phyloP scores from a whole-genome alignment of 805 yeast species.

The Ogataea pini region DNA sequence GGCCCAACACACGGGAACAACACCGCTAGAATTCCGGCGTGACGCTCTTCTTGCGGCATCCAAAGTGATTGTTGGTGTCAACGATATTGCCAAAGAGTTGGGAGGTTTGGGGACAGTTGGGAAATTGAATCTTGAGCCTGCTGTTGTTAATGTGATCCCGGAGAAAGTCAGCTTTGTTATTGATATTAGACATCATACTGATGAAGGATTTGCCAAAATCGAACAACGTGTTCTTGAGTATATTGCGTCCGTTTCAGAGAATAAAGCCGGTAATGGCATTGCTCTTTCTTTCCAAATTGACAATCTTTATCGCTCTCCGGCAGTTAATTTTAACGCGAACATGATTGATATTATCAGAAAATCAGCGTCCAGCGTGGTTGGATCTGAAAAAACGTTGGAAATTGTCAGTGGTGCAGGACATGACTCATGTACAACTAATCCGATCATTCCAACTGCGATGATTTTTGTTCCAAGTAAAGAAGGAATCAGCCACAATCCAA shows the following conservation, averaged over 20 bases:
- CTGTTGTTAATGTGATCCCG: conserved; percentile 68
- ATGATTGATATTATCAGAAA: conserved; percentile 53
- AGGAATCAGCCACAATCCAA: conserved; percentile 68
- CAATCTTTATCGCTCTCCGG: conserved; percentile 47
- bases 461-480: conserved; percentile 68
- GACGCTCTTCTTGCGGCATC: conserved; percentile 65
- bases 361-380: conserved; percentile 52
- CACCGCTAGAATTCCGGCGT: conserved; percentile 60
- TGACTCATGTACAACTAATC: conserved; percentile 62
- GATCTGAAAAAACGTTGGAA: conserved; percentile 42
- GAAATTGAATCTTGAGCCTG: conserved; percentile 55
- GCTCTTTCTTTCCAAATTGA: conserved; percentile 39
- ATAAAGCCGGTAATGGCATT: conserved; percentile 38
- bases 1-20: conserved; percentile 75
- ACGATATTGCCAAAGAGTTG: conserved; percentile 52
- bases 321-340: conserved; percentile 55
- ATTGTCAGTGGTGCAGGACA: conserved; percentile 75
- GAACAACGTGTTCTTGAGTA: conserved; percentile 36
- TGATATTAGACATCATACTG: conserved; percentile 56
- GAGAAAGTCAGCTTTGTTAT: conserved; percentile 57
- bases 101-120: conserved; percentile 63
- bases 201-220: conserved; percentile 35
- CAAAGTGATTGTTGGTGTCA: conserved; percentile 54
- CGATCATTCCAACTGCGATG: conserved; percentile 68
- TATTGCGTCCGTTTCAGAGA: conserved; percentile 22